Evolutionary conservation across 2,329 filamentous ascomycete species (phyloP).

Genomic region (Magnaporthiopsis incrustans): DNA sequence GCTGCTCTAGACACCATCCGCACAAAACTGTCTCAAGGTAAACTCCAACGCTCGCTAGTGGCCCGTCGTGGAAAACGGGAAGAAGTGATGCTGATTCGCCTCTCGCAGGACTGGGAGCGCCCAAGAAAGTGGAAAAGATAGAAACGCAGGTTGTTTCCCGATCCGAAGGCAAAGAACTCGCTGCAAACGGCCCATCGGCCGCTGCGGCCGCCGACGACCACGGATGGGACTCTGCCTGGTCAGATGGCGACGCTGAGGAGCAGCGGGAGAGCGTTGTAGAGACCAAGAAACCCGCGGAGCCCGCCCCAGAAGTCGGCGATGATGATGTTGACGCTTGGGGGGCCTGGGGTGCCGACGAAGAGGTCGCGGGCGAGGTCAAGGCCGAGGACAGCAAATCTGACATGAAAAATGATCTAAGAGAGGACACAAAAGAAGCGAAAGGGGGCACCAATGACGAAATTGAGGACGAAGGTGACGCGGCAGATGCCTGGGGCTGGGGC

Average conservation of each 20-base stretch:
- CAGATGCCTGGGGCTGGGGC: conserved; percentile 82
- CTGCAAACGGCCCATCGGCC: conserved; percentile 41
- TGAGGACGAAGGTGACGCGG: conserved; percentile 42
- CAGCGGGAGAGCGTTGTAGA: conserved; percentile 15
- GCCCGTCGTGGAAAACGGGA: background rate
- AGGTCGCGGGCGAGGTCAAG: conserved; percentile 8
- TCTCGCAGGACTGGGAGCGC: conserved; percentile 42
- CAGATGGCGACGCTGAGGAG: conserved; percentile 55
- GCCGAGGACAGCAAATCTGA: conserved; percentile 21
- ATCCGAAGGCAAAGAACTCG: conserved; percentile 56
- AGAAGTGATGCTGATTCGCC: background rate
- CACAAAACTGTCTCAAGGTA: conserved; percentile 51
- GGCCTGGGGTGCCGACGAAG: conserved; percentile 23
- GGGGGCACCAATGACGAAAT: conserved; percentile 21
- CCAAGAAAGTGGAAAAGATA: conserved; percentile 69
- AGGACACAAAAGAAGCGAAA: conserved; percentile 14
- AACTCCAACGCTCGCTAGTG: conserved; percentile 19
- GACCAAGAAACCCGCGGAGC: conserved; percentile 13
- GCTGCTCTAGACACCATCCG: conserved; percentile 69
- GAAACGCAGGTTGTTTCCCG: conserved; percentile 74
- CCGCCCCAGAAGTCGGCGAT: conserved; percentile 22
- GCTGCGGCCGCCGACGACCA: conserved; percentile 34
- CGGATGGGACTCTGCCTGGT: conserved; percentile 78
- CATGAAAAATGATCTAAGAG: conserved; percentile 11
- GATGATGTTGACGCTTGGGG: conserved; percentile 29